Evolutionary conservation across 1,139 yeast genomes (phyloP).

Genomic region (Blastobotrys serpentis): DNA sequence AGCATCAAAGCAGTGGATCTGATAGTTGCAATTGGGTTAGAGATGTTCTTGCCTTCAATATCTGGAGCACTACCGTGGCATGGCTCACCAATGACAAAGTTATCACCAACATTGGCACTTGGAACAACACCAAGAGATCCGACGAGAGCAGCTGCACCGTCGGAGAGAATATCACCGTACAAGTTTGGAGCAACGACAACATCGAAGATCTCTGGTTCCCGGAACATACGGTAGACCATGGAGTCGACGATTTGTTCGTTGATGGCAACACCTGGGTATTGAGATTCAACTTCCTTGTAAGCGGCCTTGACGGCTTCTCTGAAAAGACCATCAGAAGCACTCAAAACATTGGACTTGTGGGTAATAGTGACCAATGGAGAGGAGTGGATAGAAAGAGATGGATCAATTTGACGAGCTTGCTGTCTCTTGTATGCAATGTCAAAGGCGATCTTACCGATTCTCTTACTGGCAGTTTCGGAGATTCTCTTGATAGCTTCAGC

Average conservation of each 20-base stretch:
- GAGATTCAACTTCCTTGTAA: constrained; percentile 62
- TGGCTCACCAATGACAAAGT: constrained; percentile 97
- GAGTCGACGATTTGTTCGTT: constrained; percentile 98
- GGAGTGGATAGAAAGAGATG: constrained; percentile 47
- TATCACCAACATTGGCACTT: constrained; percentile 94
- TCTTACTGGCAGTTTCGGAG: constrained; percentile 78
- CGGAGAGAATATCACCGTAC: constrained; percentile 95
- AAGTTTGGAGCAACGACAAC: constrained; percentile 98
- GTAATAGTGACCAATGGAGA: constrained; percentile 83
- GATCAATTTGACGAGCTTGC: constrained; percentile 63
- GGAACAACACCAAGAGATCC: constrained; percentile 99
- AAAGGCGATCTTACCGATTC: constrained; percentile 86
- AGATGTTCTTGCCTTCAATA: constrained; percentile 89
- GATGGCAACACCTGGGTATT: constrained; percentile 47
- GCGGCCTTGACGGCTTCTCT: constrained; percentile 84
- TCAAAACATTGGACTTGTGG: constrained; percentile 92
- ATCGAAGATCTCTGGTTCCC: constrained; percentile 95
- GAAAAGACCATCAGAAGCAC: constrained; percentile 92
- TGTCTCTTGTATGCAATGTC: constrained; percentile 93
- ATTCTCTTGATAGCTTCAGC: constrained; percentile 98
- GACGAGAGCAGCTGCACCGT: constrained; percentile 98
- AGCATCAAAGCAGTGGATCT: constrained; percentile 97
- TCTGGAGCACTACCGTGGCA: constrained; percentile 99
- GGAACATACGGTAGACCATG: constrained; percentile 97
- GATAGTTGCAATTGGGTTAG: constrained; percentile 97